Evolutionary conservation across 2,329 filamentous ascomycete species (phyloP).

Genomic region (Falciphora oryzae): DNA sequence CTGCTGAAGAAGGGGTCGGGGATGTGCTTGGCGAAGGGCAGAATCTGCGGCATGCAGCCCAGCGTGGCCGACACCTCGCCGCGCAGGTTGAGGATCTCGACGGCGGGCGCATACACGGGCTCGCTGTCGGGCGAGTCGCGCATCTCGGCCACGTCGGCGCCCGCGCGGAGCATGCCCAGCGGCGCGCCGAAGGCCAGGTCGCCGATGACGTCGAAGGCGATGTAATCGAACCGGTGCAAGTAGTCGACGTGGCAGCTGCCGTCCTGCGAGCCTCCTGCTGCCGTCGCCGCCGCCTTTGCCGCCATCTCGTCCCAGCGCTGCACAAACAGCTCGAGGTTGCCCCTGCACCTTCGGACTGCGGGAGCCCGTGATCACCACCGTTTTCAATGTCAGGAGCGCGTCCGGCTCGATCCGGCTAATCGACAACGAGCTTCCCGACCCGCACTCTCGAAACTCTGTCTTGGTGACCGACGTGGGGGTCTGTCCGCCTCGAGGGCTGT

Average conservation of each 20-base stretch:
- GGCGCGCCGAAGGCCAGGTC: constrained; percentile 67
- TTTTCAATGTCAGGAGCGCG: no score
- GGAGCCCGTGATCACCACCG: no score
- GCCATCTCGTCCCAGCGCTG: constrained; percentile 64
- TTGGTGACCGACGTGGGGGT: no score
- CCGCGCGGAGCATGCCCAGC: constrained; percentile 76
- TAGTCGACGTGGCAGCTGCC: constrained; percentile 63
- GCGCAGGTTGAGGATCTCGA: constrained; percentile 81
- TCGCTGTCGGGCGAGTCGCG: constrained; percentile 52
- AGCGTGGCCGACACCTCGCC: constrained; percentile 81
- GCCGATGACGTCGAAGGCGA: constrained; percentile 49
- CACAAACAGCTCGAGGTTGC: constrained; percentile 70
- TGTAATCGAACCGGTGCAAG: constrained; percentile 72
- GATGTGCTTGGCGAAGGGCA: constrained; percentile 73
- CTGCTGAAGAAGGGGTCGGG: constrained; percentile 77
- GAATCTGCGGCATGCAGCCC: constrained; percentile 67
- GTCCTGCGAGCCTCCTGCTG: constrained; percentile 26
- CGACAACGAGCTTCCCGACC: no score
- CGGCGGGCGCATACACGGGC: constrained; percentile 67
- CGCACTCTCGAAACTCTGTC: no score
- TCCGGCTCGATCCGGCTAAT: no score
- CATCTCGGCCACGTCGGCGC: constrained; percentile 71
- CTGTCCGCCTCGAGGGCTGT: no score
- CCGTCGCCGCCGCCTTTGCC: constrained; percentile 22
- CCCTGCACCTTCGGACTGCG: no score